Base-by-base conservation (phyloP, 2,329 filamentous ascomycete genomes). In the Teratosphaeriaceae sp. region DNA sequence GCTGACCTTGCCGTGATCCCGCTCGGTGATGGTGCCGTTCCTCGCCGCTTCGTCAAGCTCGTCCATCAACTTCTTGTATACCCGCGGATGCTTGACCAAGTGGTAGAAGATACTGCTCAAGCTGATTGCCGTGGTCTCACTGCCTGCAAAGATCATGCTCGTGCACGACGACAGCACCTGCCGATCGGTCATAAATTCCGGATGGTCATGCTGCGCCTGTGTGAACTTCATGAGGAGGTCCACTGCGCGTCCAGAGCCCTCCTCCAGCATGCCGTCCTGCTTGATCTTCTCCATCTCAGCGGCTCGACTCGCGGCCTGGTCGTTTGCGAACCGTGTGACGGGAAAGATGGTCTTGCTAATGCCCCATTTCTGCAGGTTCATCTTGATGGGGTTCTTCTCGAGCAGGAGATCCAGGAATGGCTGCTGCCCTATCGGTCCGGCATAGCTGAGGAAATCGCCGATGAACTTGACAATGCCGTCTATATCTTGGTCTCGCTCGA, bases 81-180 rank as follows among this genome's bases (percentile, higher is more conserved):
- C 71, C 0, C 52, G 27, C 0, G 80, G 80, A 53, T 80, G 76
- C 56, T 80, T 81, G 26, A 88, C 70, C 3, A 89, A 65, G 61
- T 80, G 81, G 64, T 89, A 89, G 56, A 90, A 85, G 0, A 88
- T 75, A 5, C 80, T 74, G 5, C 77, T 76, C 0, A 89, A 71
- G 5, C 76, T 79, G 57, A 89, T 89, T 29, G 83, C 85, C 0
- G 85, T 90, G 0, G 85, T 90, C 63, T 92, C 86, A 2, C 78
- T 83, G 3, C 85, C 85, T 0, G 86, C 86, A 52, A 84, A 76
- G 48, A 72, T 67, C 82, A 85, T 85, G 45, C 73, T 79, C n/a
- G 82, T 76, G 38, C 80, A 82, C 66, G 84, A 82, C 5, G 81
- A 81, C 50, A 84, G 77, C 9, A 87, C 82, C 7, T 84, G 71